Evolutionary conservation across 129 eudicot genomes (phyloP), one percentile per base, ranked within the genome.

Genomic region (Calendula officinalis): DNA sequence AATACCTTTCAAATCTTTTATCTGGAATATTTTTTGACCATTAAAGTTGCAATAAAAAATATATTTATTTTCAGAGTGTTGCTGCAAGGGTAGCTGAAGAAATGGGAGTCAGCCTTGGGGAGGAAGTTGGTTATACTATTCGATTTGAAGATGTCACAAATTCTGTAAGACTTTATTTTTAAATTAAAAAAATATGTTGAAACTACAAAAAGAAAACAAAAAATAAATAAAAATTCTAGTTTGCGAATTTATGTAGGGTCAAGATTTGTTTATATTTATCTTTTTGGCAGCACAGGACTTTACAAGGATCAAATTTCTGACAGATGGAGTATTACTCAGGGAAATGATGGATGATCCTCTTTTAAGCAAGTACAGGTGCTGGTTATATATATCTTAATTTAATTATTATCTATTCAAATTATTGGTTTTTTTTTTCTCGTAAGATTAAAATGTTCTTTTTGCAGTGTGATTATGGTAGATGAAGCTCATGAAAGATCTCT

Each of bases 271-370:
- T 49, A 64, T 56, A 45, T 14, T 7, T 32, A 17, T 46, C 66
- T 64, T 75, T 69, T 59, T 88, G 83, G 62, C 56, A 76, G 78
- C 56, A 60, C 86, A 88, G 99, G 91, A 82, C 51, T 56, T 79
- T 51, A 92, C 99, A 12, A 83, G 89, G 95, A 80, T 92, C 79
- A 92, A 92, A 61, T 92, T 88, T 83, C 95, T 92, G 22, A 85
- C 99, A 0, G 99, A 92, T 83, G 99, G 99, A 62, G 99, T 92
- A 27, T 77, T 92, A 82, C 82, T 92, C 12, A 77, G 99, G 68
- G 96, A 92, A 79, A 92, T 92, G 99, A 92, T 92, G 96, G 86
- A 83, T 73, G 99, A 92, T 83, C 99, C 99, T 64, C 96, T 92
- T 37, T 41, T 92, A 76, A 85, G 84, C 87, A 88, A 85, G 77